Conservation (phyloP, 768 basidiomycete species). For the Albatrellus ellisii region DNA sequence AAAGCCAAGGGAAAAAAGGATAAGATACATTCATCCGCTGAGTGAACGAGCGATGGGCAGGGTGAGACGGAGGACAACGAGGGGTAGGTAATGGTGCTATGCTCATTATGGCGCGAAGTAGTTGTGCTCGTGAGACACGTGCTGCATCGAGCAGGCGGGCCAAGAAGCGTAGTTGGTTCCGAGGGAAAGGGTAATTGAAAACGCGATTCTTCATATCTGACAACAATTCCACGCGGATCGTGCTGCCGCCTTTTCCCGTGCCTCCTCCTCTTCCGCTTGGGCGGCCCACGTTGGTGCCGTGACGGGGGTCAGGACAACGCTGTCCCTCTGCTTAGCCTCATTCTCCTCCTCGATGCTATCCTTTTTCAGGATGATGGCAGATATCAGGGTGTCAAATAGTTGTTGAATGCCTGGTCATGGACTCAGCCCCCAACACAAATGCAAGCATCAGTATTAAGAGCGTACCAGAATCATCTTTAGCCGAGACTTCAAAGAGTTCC, state of each 20-base stretch:
- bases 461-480: slow-evolving; percentile 77
- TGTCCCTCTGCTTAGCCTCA: slow-evolving; percentile 68
- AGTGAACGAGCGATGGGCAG: slow-evolving; percentile 1
- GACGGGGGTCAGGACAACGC: slow-evolving; percentile 58
- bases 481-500: slow-evolving; percentile 84
- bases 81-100: not conserved
- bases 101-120: not conserved
- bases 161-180: too few relatives aligned
- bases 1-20: not conserved
- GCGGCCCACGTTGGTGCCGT: slow-evolving; percentile 64
- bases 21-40: not conserved
- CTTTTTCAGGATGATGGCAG: slow-evolving; percentile 65
- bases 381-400: slow-evolving; percentile 70
- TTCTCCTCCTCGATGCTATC: slow-evolving; percentile 75
- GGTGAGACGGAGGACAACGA: slow-evolving; percentile 1
- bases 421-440: not conserved
- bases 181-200: too few relatives aligned
- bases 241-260: slow-evolving; percentile 36
- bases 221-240: slow-evolving; percentile 56
- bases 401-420: slow-evolving; percentile 57
- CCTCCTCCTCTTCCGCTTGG: slow-evolving; percentile 72
- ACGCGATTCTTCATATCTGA: too few relatives aligned
- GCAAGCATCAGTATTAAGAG: slow-evolving; percentile 4
- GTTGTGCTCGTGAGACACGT: not conserved
- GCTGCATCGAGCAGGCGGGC: too few relatives aligned